Base-by-base conservation (phyloP, 2,329 filamentous ascomycete species). In the Xylaria sp. region DNA sequence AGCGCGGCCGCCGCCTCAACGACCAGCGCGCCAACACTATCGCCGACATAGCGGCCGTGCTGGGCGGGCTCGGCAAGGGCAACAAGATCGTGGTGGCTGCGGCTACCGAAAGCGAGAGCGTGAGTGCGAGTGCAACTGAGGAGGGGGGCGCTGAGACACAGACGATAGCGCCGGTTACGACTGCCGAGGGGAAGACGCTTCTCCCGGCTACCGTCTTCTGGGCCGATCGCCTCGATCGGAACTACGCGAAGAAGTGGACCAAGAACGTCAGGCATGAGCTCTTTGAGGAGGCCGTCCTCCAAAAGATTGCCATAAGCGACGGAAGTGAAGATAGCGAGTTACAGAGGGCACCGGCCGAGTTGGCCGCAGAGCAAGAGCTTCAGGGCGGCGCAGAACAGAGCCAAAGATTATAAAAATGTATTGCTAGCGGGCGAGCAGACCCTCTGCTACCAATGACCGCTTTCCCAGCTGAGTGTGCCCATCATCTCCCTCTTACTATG, bases 41-140 rank as follows among this genome's bases (percentile, higher is more conserved):
- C 48, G 87, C 87, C 57, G 87, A 90, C 73, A 80, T 90, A 65
- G 86, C 87, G 0, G 82, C 80, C 21, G 82, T 87, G 21, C 78
- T 88, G 54, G 76, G 74, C 7, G 85, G 85, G 4, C 65, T 72
- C 9, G 84, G 84, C 37, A 76, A 78, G 63, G 83, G 84, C 33
- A 86, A 83, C 73, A 78, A 75, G 70, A 77, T 87, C 59, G 72
- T 73, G 68, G n/a, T 60, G 5, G 13, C 31, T 21, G 47, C 67
- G 53, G 56, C 60, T 15, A 60, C 38, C 4, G 57, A 65, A n/a
- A 43, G 55, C 10, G 64, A 65, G n/a, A n/a, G n/a, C n/a, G n/a
- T n/a, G n/a, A n/a, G n/a, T n/a, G n/a, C n/a, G n/a, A n/a, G n/a
- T n/a, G n/a, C n/a, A n/a, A n/a, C n/a, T n/a, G n/a, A n/a, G n/a